phyloP scores from a whole-genome alignment of 2,329 filamentous ascomycete genomes.

The Aspergillus pseudonomiae region DNA sequence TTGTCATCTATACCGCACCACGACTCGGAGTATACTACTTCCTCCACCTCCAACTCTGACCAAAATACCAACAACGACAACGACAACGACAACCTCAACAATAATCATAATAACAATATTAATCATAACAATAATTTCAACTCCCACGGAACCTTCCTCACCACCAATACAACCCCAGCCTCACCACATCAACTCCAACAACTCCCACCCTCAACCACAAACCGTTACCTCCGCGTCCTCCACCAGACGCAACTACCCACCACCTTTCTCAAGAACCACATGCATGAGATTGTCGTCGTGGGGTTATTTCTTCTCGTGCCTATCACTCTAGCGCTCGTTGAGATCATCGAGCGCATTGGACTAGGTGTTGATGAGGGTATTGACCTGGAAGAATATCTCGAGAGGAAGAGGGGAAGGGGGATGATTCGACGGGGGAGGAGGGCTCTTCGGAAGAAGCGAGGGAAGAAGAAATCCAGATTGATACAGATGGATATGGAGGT shows the following conservation, averaged over 20 bases:
- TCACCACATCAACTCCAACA: background rate
- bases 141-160: background rate
- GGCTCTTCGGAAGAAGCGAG: background rate
- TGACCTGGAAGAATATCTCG: background rate
- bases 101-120: background rate
- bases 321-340: conserved; percentile 11
- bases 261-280: conserved; percentile 3
- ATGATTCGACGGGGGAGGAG: background rate
- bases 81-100: too few relatives aligned
- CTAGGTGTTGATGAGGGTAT: background rate
- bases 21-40: too few relatives aligned
- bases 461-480: background rate
- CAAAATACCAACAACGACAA: too few relatives aligned
- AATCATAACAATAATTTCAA: background rate
- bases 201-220: background rate
- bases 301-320: conserved; percentile 16
- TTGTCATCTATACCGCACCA: too few relatives aligned
- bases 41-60: too few relatives aligned
- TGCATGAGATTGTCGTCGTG: conserved; percentile 8
- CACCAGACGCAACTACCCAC: conserved; percentile 4
- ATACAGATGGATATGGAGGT: background rate
- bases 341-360: conserved; percentile 10
- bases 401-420: background rate
- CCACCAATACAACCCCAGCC: background rate
- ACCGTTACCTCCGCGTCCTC: conserved; percentile 6